Evolutionary conservation across 305 asterid genomes (phyloP), one percentile per base, ranked within the genome.

Genomic region (Plantago coronopus): DNA sequence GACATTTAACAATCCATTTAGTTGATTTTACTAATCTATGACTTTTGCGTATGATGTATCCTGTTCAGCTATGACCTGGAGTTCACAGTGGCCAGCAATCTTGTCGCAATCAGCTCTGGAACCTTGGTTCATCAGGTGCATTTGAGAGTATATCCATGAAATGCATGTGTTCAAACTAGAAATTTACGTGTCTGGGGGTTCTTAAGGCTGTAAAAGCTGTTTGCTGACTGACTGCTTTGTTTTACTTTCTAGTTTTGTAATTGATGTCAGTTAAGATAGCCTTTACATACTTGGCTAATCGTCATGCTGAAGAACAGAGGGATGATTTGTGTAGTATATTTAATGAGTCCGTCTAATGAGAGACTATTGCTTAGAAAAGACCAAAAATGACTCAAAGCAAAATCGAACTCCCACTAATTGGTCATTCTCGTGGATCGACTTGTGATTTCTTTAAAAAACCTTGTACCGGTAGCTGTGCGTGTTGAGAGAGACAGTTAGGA

Each of bases 71-170:
- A 85, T 71, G 96, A 94, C 78, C 77, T 94, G 77, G 99, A 94
- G 74, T 90, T 87, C 72, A 94, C 99, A 2, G 97, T 90, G 78
- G 95, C 95, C 78, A 72, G 74, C 69, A 81, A 94, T 74, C 80
- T 82, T 56, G 89, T 94, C 44, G 99, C 97, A 62, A 93, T 90
- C 79, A 84, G 95, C 81, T 83, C 94, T 23, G 99, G 99, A 70
- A 81, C 91, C 73, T 86, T 94, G 63, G 90, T 87, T 69, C 85
- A 83, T 75, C 99, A 94, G 96, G 99, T 94, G 69, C 74, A 80
- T 64, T 66, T 61, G 59, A 14, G 44, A n/a, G n/a, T n/a, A n/a
- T n/a, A n/a, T n/a, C n/a, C 5, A 54, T 37, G 68, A 63, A 48
- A 34, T 67, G 18, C 48, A 42, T 17, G 53, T 29, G 50, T 22